Evolutionary conservation across 768 basidiomycete species (phyloP).

Genomic region (Xerocomus spinulosus): DNA sequence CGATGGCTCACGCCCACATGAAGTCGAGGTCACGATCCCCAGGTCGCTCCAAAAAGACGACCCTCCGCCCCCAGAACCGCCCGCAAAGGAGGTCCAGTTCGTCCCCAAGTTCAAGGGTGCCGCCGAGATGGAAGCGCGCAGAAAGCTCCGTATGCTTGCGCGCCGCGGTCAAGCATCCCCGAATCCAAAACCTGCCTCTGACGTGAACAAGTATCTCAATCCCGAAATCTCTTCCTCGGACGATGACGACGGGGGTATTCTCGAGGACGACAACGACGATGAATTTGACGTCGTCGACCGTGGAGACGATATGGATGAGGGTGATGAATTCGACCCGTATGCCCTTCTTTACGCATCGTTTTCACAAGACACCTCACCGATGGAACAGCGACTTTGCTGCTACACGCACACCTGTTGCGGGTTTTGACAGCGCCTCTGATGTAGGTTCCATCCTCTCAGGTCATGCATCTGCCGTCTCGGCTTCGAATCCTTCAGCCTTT

Average conservation of each 20-base stretch:
- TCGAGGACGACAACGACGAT: constrained; percentile 44
- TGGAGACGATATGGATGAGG: constrained; percentile 54
- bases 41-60: constrained; percentile 11
- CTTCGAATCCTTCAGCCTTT: constrained; percentile 50
- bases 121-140: constrained; percentile 79
- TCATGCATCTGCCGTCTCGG: constrained; percentile 45
- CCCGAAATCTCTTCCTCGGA: constrained; percentile 48
- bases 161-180: constrained; percentile 40
- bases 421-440: constrained; percentile 64
- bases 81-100: constrained; percentile 53
- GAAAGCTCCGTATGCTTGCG: constrained; percentile 62
- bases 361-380: neutral
- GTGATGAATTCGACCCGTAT: constrained; percentile 78
- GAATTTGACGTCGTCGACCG: constrained; percentile 49
- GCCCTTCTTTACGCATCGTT: constrained; percentile 24
- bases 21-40: constrained; percentile 3
- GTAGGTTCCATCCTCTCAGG: constrained; percentile 55
- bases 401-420: constrained; percentile 43
- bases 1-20: constrained; percentile 7
- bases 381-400: constrained; percentile 63
- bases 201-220: constrained; percentile 39
- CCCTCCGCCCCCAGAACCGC: constrained; percentile 30
- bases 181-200: constrained; percentile 20
- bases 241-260: constrained; percentile 41
- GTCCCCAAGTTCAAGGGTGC: constrained; percentile 77